These are phyloP conservation scores for Pyrenochaeta sp. DNA, from an alignment of 2,329 filamentous ascomycete genomes.

Conservation along the genomic window DNA sequence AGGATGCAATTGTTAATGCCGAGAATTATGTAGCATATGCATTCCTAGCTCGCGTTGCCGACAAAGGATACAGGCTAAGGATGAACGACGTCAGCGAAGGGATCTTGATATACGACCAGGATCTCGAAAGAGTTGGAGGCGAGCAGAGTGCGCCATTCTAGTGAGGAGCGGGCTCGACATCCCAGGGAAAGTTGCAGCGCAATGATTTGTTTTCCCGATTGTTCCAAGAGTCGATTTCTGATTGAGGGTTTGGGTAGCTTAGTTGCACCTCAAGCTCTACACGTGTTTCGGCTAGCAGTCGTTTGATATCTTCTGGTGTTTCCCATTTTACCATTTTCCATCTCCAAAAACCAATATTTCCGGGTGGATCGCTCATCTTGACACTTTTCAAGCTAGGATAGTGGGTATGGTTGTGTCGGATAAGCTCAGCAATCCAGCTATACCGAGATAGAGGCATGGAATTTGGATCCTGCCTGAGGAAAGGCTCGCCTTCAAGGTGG, in stretches of 20 bases:
- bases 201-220: too few relatives aligned
- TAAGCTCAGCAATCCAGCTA: neutral
- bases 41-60: too few relatives aligned
- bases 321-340: neutral
- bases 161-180: too few relatives aligned
- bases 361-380: neutral
- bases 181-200: too few relatives aligned
- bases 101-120: too few relatives aligned
- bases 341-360: neutral
- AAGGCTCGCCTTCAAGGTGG: conserved; percentile 1
- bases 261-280: neutral
- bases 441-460: neutral
- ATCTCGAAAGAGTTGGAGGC: too few relatives aligned
- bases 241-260: neutral
- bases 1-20: too few relatives aligned
- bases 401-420: neutral
- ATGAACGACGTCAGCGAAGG: too few relatives aligned
- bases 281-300: neutral
- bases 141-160: too few relatives aligned
- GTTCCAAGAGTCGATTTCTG: neutral
- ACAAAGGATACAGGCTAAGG: too few relatives aligned
- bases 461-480: neutral
- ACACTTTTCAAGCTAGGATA: neutral
- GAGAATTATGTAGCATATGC: too few relatives aligned
- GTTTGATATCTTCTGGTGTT: neutral